Percentiles rank a stretch among this genome's conserved stretches.
These are phyloP conservation scores for Hypoxylon sp. DNA, from an alignment of 2,329 filamentous ascomycete genomes.

Conservation along the genomic window DNA sequence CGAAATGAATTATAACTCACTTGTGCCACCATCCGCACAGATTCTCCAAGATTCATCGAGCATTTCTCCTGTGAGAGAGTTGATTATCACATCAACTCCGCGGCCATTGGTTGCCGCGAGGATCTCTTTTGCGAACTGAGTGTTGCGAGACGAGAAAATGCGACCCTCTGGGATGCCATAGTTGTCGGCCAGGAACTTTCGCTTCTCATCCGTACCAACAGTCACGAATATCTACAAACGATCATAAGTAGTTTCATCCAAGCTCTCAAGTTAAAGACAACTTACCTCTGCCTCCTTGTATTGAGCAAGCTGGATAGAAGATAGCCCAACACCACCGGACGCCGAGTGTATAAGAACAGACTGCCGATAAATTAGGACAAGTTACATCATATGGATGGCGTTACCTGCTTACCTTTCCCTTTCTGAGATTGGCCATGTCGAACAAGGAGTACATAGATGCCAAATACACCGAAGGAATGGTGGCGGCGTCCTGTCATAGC, in stretches of 20 bases:
- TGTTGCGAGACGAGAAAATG: conserved; percentile 46
- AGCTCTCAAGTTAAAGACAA: too few relatives aligned
- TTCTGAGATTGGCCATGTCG: conserved; percentile 39
- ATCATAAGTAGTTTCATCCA: too few relatives aligned
- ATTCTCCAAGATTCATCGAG: conserved; percentile 31
- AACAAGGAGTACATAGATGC: conserved; percentile 46
- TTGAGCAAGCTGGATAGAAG: conserved; percentile 20
- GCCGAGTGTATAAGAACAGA: conserved; percentile 35
- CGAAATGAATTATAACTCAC: too few relatives aligned
- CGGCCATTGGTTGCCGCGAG: conserved; percentile 36
- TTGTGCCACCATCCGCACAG: conserved; percentile 30
- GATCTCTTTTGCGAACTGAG: conserved; percentile 42
- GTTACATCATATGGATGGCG: too few relatives aligned
- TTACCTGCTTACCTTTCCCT: conserved; percentile 31
- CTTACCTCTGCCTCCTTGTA: conserved; percentile 25
- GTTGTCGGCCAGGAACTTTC: conserved; percentile 38
- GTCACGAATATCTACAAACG: conserved; percentile 32
- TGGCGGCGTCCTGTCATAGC: conserved; percentile 46
- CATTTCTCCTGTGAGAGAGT: conserved; percentile 33
- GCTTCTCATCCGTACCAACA: conserved; percentile 34
- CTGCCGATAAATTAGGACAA: too few relatives aligned
- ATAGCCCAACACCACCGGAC: conserved; percentile 29
- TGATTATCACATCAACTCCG: conserved; percentile 38
- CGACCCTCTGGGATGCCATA: conserved; percentile 44
- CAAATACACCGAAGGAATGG: conserved; percentile 44